phyloP scores from a whole-genome alignment of 164 flowering plant species.

The Tetracentron sinense region DNA sequence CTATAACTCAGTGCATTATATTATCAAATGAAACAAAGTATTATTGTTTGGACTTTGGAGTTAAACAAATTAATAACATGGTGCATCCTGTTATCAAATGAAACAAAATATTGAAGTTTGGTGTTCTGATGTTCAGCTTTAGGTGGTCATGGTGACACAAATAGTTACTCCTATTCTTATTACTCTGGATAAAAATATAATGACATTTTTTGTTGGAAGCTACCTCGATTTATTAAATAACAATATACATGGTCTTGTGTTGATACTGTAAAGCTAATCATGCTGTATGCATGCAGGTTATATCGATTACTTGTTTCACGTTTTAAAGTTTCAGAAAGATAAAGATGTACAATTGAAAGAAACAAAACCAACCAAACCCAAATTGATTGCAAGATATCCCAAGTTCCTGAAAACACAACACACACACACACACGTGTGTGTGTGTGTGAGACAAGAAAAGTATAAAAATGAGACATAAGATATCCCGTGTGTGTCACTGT shows the following conservation, averaged over 20 bases:
- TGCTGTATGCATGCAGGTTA: neutral
- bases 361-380: neutral
- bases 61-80: no score
- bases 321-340: neutral
- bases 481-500: no score
- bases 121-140: no score
- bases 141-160: no score
- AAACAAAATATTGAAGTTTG: no score
- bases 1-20: neutral
- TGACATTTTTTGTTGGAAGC: neutral
- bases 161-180: no score
- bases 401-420: neutral
- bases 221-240: neutral
- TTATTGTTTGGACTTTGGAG: neutral
- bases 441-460: no score
- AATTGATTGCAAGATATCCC: neutral
- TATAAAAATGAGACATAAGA: no score
- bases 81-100: no score
- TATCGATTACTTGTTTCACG: no score
- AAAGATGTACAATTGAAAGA: neutral
- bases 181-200: no score
- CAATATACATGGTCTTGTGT: neutral
- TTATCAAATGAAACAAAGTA: neutral
- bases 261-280: neutral
- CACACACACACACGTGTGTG: no score